These are phyloP conservation scores for Sclerotinia borealis DNA, from an alignment of 2,329 filamentous ascomycete genomes.

Conservation along the genomic window DNA sequence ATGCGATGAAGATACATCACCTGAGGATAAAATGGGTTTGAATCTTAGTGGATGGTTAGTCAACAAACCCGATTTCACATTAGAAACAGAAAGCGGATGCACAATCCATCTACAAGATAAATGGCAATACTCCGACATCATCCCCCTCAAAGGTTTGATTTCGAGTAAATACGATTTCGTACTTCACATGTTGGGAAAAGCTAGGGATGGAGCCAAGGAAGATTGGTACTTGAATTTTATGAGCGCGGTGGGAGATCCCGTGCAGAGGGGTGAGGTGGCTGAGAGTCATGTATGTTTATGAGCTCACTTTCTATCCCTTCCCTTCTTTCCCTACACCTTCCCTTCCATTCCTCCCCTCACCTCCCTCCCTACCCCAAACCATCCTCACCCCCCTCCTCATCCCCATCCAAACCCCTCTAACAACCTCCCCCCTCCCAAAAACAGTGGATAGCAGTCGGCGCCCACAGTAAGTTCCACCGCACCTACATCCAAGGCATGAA, in stretches of 20 bases:
- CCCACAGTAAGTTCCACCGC: slow-evolving; percentile 36
- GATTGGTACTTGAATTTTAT: slow-evolving; percentile 41
- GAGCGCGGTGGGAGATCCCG: slow-evolving; percentile 36
- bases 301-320: not conserved
- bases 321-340: not conserved
- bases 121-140: slow-evolving; percentile 38
- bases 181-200: slow-evolving; percentile 34
- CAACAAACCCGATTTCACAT: slow-evolving; percentile 55
- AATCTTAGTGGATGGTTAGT: slow-evolving; percentile 51
- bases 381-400: too few species aligned
- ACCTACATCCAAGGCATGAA: slow-evolving; percentile 42
- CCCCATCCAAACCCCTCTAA: too few species aligned
- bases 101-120: slow-evolving; percentile 42
- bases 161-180: slow-evolving; percentile 37
- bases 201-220: slow-evolving; percentile 20
- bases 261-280: slow-evolving; percentile 34
- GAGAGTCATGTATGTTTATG: slow-evolving; percentile 33
- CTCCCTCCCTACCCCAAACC: too few species aligned
- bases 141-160: slow-evolving; percentile 36
- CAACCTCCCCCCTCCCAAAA: not conserved
- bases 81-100: slow-evolving; percentile 35
- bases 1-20: slow-evolving; percentile 37
- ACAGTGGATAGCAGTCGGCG: slow-evolving; percentile 39
- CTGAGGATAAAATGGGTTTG: slow-evolving; percentile 32
- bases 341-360: not conserved